Evolutionary conservation across 176 grass and related monocot genomes (phyloP), one percentile per base, ranked within the genome.

Genomic region (Avena atlantica): DNA sequence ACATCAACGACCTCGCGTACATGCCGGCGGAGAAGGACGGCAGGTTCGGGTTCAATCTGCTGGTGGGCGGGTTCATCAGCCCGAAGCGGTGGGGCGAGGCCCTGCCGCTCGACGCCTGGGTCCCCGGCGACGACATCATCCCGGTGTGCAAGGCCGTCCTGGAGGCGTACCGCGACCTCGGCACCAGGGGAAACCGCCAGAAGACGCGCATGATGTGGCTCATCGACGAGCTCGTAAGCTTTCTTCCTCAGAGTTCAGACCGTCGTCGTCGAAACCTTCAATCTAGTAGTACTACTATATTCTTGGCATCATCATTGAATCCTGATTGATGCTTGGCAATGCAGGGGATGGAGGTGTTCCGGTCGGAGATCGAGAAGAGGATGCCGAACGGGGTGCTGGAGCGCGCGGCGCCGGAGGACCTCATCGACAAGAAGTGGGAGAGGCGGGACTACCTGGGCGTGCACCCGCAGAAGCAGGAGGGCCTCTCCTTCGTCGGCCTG

Each of bases 201-300:
- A 98, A 90, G 90, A 98, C 92, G 2, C 90, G 97, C 76, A 96
- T 98, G 97, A 96, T 98, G 97, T 98, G 97, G 97, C 90, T 98
- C 80, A 98, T 98, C 63, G 97, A 98, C 37, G 94, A 98, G 65
- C 93, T 98, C 49, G 92, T 98, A 78, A 90, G 93, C 74, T 20
- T 7, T 20, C 4, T 27, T 3, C 44, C 12, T 50, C 67, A 11
- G 42, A 8, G 17, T 17, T 34, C 31, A 34, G 31, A 34, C 31
- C 31, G 31, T 34, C 31, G 5, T 21, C 49, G 11, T 17, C 17
- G 6, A 40, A 8, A 4, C 70, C 9, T 59, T 66, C 24, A 31
- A 12, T 66, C 25, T 31, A 29, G 15, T 34, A 34, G 31, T 34
- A 34, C 31, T 34, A 34, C 31, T 34, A 34, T 34, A 34, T 34